Percentiles rank a stretch among this genome's conserved stretches.
Evolutionary conservation across 78 protist species (phyloP).

Genomic region (Dictyostelium intermedium): DNA sequence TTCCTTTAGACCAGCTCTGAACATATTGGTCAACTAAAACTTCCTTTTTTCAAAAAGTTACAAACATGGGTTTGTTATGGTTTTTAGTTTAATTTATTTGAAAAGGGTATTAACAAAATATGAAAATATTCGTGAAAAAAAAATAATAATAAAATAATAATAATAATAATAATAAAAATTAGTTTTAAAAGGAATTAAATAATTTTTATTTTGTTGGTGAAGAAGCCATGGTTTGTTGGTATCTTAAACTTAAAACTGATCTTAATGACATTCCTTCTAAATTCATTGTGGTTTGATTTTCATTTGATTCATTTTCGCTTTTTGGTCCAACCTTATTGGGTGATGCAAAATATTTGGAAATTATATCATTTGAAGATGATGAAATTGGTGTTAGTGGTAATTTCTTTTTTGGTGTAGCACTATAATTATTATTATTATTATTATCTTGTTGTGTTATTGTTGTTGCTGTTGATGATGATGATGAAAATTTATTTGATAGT

Average conservation of each 20-base stretch:
- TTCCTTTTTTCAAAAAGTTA: too few species aligned
- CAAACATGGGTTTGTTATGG: too few species aligned
- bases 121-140: too few species aligned
- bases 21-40: too few species aligned
- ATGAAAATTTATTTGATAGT: not conserved
- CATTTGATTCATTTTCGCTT: not conserved
- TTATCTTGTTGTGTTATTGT: not conserved
- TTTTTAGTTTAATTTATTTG: too few species aligned
- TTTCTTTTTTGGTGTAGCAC: not conserved
- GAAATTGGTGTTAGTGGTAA: not conserved
- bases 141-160: too few species aligned
- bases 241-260: not conserved
- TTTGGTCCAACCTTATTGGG: not conserved
- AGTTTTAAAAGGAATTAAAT: too few species aligned
- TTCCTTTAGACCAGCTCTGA: too few species aligned
- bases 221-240: not conserved
- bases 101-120: too few species aligned
- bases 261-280: not conserved
- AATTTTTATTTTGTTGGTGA: not conserved
- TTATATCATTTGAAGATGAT: not conserved
- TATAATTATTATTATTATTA: not conserved
- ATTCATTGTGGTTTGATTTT: not conserved
- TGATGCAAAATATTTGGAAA: slow-evolving; percentile 15
- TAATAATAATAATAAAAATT: too few species aligned
- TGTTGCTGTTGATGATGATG: not conserved